Base-by-base conservation (phyloP, 148 eudicot genomes). In the Beta vulgaris region DNA sequence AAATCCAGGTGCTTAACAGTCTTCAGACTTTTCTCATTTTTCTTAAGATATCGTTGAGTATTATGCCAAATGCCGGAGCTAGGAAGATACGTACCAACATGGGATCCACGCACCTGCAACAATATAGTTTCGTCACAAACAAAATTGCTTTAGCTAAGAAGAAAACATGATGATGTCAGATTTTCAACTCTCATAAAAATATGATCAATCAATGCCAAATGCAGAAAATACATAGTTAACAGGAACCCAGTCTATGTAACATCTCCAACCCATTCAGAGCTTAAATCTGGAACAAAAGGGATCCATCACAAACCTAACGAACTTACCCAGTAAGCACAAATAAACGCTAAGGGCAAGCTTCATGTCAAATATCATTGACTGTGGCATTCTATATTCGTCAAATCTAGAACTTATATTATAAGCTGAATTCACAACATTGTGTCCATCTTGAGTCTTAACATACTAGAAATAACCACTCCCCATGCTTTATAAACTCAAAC, bases 21-120 rank as follows among this genome's bases (percentile, higher is more conserved):
- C 65, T 85, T 85, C 53, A 74, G 79, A 80, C 79, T 86, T 75
- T 81, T 75, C 55, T 68, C 84, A 23, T 88, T 87, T 61, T 74
- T 89, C 85, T 85, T 85, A 51, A 95, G 83, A 73, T 83, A 84
- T 49, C 93, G 87, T 78, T 92, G 98, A 76, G 98, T 95, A 72
- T 95, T 90, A 81, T 88, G 91, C 98, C 98, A 95, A 78, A 95
- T 83, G 64, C 98, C 98, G 73, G 98, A 90, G 79, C 84, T 90
- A 40, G 96, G 97, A 35, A 95, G 93, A 81, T 95, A 88, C 46
- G 93, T 90, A 51, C 98, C 97, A 77, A 95, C 92, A 85, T 90
- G 96, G 85, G 97, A 92, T 69, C 97, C 98, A 73, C 90, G 87
- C 73, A 92, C 87, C 98, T 95, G 87, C 72, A 82, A 69, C 51